Percentiles rank a stretch among this genome's conserved stretches.
phyloP scores from a whole-genome alignment of 345 rosid species.

The Syzygium aqueum region DNA sequence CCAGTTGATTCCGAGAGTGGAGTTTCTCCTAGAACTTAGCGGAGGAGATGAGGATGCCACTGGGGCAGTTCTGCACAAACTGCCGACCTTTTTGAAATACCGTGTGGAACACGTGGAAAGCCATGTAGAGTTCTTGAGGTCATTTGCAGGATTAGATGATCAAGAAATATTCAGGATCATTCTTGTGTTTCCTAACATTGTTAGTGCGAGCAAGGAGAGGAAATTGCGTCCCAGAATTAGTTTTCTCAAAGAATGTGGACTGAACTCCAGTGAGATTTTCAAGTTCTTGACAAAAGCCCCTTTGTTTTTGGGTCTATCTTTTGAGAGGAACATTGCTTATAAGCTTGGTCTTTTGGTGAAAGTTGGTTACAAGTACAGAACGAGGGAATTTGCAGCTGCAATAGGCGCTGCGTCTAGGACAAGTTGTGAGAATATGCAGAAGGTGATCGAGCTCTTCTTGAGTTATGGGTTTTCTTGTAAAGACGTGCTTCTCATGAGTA shows the following conservation, averaged over 20 bases:
- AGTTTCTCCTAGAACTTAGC: conserved; percentile 44
- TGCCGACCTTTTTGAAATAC: conserved; percentile 54
- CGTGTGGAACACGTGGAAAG: conserved; percentile 38
- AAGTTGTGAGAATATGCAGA: conserved; percentile 68
- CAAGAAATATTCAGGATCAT: conserved; percentile 56
- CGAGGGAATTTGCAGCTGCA: conserved; percentile 50
- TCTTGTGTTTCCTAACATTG: conserved; percentile 50
- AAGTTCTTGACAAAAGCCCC: conserved; percentile 71
- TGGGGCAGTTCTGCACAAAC: conserved; percentile 39
- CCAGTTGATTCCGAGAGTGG: conserved; percentile 57
- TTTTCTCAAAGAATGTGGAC: conserved; percentile 63
- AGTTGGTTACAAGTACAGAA: conserved; percentile 49
- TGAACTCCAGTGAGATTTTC: conserved; percentile 50
- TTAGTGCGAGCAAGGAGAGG: conserved; percentile 62
- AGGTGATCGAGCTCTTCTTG: conserved; percentile 52
- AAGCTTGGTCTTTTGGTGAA: conserved; percentile 65
- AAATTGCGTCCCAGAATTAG: conserved; percentile 55
- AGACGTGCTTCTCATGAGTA: conserved; percentile 62
- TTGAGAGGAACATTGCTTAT: conserved; percentile 34
- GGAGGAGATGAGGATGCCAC: conserved; percentile 59
- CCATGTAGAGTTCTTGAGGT: conserved; percentile 50
- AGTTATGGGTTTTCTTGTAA: conserved; percentile 45
- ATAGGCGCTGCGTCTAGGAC: conserved; percentile 76
- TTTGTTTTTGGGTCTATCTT: conserved; percentile 55
- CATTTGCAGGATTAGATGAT: conserved; percentile 53